Conservation (phyloP, 1,139 yeast species). For the Hansenula anomala region DNA sequence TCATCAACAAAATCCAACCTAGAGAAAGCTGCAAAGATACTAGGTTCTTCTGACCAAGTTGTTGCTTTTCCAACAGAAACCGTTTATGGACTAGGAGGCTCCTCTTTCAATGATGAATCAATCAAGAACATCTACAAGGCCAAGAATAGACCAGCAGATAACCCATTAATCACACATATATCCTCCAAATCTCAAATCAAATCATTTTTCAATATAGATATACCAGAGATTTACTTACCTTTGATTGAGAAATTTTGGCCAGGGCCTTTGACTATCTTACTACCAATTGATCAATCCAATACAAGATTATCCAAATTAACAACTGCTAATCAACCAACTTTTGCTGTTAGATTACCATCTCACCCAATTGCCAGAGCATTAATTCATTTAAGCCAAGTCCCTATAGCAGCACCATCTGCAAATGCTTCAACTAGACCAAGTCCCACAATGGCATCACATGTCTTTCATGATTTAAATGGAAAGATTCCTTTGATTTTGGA, state of each 20-base stretch:
- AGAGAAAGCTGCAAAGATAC: conserved; percentile 51
- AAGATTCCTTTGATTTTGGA: conserved; percentile 83
- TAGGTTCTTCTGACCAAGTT: conserved; percentile 47
- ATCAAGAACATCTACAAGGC: conserved; percentile 77
- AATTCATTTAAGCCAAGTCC: conserved; percentile 80
- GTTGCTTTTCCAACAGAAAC: conserved; percentile 98
- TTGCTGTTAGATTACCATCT: conserved; percentile 85
- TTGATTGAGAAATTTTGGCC: conserved; percentile 82
- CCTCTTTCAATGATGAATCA: conserved; percentile 69
- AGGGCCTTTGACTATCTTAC: conserved; percentile 84
- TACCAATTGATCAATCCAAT: conserved; percentile 49
- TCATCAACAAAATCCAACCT: conserved; percentile 45
- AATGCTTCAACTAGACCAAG: conserved; percentile 95
- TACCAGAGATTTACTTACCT: conserved; percentile 64
- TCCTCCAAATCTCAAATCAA: conserved; percentile 72
- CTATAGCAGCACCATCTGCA: conserved; percentile 97
- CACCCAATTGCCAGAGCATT: conserved; percentile 90
- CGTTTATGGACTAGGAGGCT: conserved; percentile 92
- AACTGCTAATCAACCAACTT: conserved; percentile 83
- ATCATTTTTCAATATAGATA: conserved; percentile 44
- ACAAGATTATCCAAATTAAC: conserved; percentile 62
- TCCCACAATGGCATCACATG: conserved; percentile 87
- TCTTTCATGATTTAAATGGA: conserved; percentile 70
- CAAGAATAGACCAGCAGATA: conserved; percentile 91
- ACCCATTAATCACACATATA: conserved; percentile 87